These are phyloP conservation scores for Xylaria sp. DNA, from an alignment of 2,329 filamentous ascomycete genomes.

Conservation along the genomic window DNA sequence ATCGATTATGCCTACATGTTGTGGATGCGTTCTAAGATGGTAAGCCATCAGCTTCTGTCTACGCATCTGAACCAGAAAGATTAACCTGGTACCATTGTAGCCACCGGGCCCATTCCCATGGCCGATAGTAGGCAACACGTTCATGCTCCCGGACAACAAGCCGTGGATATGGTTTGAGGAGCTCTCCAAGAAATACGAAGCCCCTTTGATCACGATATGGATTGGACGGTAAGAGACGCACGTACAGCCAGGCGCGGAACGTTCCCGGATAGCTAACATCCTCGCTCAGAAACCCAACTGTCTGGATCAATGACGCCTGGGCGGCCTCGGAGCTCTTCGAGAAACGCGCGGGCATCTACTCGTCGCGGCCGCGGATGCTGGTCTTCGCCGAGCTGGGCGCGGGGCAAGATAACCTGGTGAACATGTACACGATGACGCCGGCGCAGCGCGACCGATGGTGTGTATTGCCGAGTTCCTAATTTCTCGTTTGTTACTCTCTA, in stretches of 20 bases:
- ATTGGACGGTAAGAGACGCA: slow-evolving; percentile 48
- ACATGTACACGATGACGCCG: slow-evolving; percentile 45
- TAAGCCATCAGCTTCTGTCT: slow-evolving; percentile 22
- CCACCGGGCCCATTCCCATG: slow-evolving; percentile 57
- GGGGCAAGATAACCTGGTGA: slow-evolving; percentile 47
- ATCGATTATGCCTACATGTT: slow-evolving; percentile 54
- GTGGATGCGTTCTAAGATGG: slow-evolving; percentile 51
- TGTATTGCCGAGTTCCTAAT: too few species aligned
- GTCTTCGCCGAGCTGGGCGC: slow-evolving; percentile 51
- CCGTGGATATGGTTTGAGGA: slow-evolving; percentile 62
- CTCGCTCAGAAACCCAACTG: slow-evolving; percentile 41
- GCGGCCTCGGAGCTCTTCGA: slow-evolving; percentile 58
- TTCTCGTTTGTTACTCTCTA: too few species aligned
- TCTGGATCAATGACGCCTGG: slow-evolving; percentile 54
- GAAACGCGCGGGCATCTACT: slow-evolving; percentile 54
- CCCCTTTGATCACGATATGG: slow-evolving; percentile 59
- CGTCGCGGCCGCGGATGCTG: slow-evolving; percentile 52
- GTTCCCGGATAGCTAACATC: slow-evolving; percentile 2
- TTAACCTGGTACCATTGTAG: slow-evolving; percentile 34
- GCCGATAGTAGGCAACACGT: slow-evolving; percentile 60
- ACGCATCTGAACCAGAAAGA: neutral
- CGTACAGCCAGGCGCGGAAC: neutral
- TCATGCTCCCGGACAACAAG: slow-evolving; percentile 55
- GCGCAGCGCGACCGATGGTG: slow-evolving; percentile 47
- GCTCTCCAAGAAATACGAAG: slow-evolving; percentile 51